Evolutionary conservation across 306 rosid species (phyloP), one percentile per base, ranked within the genome.

Genomic region (Quercus suber): DNA sequence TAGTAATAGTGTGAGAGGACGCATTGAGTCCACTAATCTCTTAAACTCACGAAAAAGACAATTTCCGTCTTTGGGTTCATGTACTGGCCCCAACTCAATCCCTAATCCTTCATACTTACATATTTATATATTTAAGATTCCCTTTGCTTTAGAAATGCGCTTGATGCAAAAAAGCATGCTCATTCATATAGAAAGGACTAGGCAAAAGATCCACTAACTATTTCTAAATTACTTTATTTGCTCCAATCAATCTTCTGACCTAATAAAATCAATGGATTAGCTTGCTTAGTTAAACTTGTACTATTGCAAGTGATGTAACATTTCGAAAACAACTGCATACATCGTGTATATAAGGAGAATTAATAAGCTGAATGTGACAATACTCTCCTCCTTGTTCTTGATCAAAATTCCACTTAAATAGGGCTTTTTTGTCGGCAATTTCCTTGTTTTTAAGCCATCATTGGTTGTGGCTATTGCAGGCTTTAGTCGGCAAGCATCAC

Each of bases 171-270:
- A 80, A 80, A 79, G 73, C 77, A 63, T 55, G 69, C 13, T 67
- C 74, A 12, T 37, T 7, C 45, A 37, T 37, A 37, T 73, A 14
- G 68, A 78, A 45, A 79, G 67, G 21, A 56, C 55, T 27, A 53
- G 3, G 27, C 81, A 53, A 79, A 84, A 75, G 86, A 73, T 84
- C 86, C 88, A 82, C 92, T 78, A 82, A 31, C 43, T 73, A 74
- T 19, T 75, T 76, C 45, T 77, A 81, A 53, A 77, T 81, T 77
- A n/a, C 86, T 73, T 77, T 83, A 81, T 85, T 71, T 69, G 73
- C 71, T 81, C 55, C 57, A 59, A 51, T 43, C 35, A 59, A 59
- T 64, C 43, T 17, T 64, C 14, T 30, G 70, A 14, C 8, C 21
- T 19, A 18, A 19, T 14, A 35, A 18, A 31, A 8, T 49, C 4